These are phyloP conservation scores for Albophoma yamanashiensis DNA, from an alignment of 2,329 filamentous ascomycete genomes.

Conservation along the genomic window DNA sequence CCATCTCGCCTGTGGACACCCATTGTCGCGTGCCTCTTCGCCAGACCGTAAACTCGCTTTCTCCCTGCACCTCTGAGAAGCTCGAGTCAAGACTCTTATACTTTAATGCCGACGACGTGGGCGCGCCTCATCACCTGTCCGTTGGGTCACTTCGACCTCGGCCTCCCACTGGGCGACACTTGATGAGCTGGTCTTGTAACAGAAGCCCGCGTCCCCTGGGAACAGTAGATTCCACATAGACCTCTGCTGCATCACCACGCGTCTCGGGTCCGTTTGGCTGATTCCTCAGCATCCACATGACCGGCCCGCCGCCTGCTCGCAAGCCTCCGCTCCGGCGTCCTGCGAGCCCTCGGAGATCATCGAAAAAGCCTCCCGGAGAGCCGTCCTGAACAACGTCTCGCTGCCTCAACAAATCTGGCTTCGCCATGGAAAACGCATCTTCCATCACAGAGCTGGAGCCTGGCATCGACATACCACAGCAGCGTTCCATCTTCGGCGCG, in stretches of 20 bases:
- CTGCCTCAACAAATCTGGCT: neutral
- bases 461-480: neutral
- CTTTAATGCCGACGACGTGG: neutral
- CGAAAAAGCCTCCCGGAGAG: conserved; percentile 1
- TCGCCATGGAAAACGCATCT: conserved; percentile 1
- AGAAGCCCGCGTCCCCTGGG: neutral
- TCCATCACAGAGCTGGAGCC: neutral
- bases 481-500: neutral
- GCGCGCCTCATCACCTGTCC: neutral
- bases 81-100: neutral
- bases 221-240: neutral
- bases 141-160: neutral
- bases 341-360: neutral
- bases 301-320: neutral
- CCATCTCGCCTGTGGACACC: neutral
- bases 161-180: neutral
- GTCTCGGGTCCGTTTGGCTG: neutral
- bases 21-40: neutral
- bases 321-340: neutral
- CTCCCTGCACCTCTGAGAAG: neutral
- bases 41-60: neutral
- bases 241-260: neutral
- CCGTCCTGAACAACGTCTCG: neutral
- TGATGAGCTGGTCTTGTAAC: neutral
- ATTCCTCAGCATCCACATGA: conserved; percentile 8